A percentile compares a stretch with the other conserved stretches of the same genome.
Conservation (phyloP, 2,329 filamentous ascomycete genomes). For the Diplodia seriata region DNA sequence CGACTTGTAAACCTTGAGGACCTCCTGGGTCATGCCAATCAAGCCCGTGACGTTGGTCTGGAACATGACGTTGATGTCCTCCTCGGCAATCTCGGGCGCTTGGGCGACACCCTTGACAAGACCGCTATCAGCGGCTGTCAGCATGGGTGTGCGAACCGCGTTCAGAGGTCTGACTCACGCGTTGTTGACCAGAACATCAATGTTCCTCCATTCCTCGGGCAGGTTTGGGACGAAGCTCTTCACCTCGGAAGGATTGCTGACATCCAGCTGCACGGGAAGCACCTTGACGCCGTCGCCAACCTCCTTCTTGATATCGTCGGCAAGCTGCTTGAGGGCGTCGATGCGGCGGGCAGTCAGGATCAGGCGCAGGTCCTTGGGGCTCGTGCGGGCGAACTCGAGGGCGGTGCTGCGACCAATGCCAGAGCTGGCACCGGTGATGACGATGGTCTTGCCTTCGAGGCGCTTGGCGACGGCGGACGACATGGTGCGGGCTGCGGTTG, state of each 20-base stretch:
- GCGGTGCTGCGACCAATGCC: conserved; percentile 86
- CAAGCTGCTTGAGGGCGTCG: conserved; percentile 78
- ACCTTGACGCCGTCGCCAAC: conserved; percentile 80
- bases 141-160: neutral
- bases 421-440: conserved; percentile 91
- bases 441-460: conserved; percentile 88
- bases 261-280: conserved; percentile 81
- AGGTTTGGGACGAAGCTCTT: conserved; percentile 73
- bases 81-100: conserved; percentile 80
- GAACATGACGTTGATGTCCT: conserved; percentile 88
- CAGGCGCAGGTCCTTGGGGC: conserved; percentile 78
- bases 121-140: conserved; percentile 61
- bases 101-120: conserved; percentile 87
- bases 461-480: conserved; percentile 76
- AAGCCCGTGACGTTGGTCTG: conserved; percentile 91
- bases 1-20: conserved; percentile 81
- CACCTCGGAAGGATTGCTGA: conserved; percentile 80
- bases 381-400: conserved; percentile 90
- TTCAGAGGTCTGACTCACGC: conserved; percentile 62
- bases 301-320: conserved; percentile 76
- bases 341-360: conserved; percentile 87
- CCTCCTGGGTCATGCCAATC: conserved; percentile 94
- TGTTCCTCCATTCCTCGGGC: conserved; percentile 81
- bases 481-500: conserved; percentile 56
- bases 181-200: conserved; percentile 94